Evolutionary conservation across 108 stramenopile genomes (phyloP).

Genomic region (Pseudonitzschia delicatissima): DNA sequence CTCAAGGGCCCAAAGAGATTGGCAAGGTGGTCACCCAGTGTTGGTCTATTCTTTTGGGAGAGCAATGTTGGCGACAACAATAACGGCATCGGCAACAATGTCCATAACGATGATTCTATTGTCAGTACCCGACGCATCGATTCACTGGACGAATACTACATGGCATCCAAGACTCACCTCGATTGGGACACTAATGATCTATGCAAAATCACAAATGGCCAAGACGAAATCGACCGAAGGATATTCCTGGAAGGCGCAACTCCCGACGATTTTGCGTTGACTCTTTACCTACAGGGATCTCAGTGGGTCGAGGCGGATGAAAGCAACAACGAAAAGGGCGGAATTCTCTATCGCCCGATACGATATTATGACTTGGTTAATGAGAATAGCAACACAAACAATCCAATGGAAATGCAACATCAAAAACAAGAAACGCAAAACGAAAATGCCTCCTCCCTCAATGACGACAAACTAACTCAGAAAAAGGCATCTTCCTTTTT

Average conservation of each 20-base stretch:
- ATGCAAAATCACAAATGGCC: background rate
- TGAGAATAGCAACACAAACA: too few relatives aligned
- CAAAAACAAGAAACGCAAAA: too few relatives aligned
- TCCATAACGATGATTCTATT: background rate
- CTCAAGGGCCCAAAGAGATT: conserved; percentile 57
- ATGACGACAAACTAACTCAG: too few relatives aligned
- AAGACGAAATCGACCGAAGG: conserved; percentile 9
- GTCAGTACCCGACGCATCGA: background rate
- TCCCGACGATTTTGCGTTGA: conserved; percentile 50
- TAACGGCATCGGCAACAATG: background rate
- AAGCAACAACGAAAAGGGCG: background rate
- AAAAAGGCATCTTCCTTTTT: too few relatives aligned
- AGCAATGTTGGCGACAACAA: background rate
- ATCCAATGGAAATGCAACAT: too few relatives aligned
- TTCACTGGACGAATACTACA: background rate
- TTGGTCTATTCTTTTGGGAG: conserved; percentile 19
- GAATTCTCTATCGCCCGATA: conserved; percentile 52
- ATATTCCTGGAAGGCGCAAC: conserved; percentile 70
- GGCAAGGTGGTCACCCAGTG: conserved; percentile 63
- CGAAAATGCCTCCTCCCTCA: too few relatives aligned
- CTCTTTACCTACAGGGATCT: conserved; percentile 53
- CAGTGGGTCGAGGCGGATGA: conserved; percentile 14
- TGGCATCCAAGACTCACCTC: background rate
- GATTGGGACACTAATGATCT: background rate
- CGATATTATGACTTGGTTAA: too few relatives aligned